phyloP scores from a whole-genome alignment of 306 rosid genomes.

The Acacia melanoxylon region DNA sequence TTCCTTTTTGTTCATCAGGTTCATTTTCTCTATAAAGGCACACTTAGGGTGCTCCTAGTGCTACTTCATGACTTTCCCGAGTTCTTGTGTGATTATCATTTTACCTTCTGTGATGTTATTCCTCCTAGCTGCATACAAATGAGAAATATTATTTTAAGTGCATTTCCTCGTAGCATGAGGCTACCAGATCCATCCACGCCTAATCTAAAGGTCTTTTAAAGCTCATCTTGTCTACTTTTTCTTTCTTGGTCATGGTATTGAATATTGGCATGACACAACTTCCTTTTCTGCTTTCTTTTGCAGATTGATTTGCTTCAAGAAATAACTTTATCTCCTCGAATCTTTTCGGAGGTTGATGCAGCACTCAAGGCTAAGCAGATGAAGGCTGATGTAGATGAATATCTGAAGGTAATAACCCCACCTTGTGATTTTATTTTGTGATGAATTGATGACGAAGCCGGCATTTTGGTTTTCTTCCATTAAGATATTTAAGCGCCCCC shows the following conservation, averaged over 20 bases:
- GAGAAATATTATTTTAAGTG: constrained; percentile 96
- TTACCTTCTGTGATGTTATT: constrained; percentile 92
- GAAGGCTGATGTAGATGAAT: constrained; percentile 91
- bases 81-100: constrained; percentile 95
- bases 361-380: constrained; percentile 85
- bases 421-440: constrained; percentile 7
- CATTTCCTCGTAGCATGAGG: constrained; percentile 98
- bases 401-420: constrained; percentile 55
- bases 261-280: constrained; percentile 10
- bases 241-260: not conserved
- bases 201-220: constrained; percentile 68
- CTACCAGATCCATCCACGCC: constrained; percentile 97
- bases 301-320: constrained; percentile 97
- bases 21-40: constrained; percentile 87
- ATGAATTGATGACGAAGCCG: not conserved
- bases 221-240: not conserved
- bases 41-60: constrained; percentile 92
- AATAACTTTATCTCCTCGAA: constrained; percentile 83
- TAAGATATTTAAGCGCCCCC: not conserved
- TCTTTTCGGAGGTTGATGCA: constrained; percentile 92
- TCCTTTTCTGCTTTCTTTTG: constrained; percentile 22
- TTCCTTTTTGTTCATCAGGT: constrained; percentile 50
- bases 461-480: not conserved
- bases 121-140: constrained; percentile 99
- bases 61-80: constrained; percentile 97